Conservation (phyloP, 352 stramenopile genomes). For the Pythium oligandrum region DNA sequence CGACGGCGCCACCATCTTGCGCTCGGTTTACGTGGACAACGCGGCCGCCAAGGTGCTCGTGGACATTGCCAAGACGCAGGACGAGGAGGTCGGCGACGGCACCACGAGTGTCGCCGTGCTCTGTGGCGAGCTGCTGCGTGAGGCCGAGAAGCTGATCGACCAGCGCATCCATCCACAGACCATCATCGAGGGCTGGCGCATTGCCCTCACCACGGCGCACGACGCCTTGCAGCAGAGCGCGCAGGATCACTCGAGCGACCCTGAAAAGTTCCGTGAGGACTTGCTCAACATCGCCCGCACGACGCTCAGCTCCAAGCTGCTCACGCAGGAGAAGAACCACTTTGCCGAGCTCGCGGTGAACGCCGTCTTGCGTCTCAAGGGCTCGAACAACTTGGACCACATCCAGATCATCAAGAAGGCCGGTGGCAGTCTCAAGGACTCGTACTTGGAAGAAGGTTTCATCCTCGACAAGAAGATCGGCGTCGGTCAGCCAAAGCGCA, state of each 20-base stretch:
- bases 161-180: slow-evolving; percentile 98
- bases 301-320: slow-evolving; percentile 98
- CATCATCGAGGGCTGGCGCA: slow-evolving; percentile 97
- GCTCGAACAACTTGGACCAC: slow-evolving; percentile 95
- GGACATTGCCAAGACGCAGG: slow-evolving; percentile 98
- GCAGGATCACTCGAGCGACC: slow-evolving; percentile 76
- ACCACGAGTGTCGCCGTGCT: slow-evolving; percentile 96
- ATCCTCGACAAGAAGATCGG: slow-evolving; percentile 97
- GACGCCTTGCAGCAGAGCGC: slow-evolving; percentile 86
- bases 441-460: slow-evolving; percentile 98
- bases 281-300: slow-evolving; percentile 97
- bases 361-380: slow-evolving; percentile 95
- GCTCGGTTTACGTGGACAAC: slow-evolving; percentile 97
- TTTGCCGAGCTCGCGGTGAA: slow-evolving; percentile 96
- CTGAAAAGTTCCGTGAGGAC: slow-evolving; percentile 90
- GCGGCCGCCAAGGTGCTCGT: slow-evolving; percentile 98
- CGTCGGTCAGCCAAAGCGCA: slow-evolving; percentile 92
- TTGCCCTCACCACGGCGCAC: slow-evolving; percentile 89
- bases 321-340: slow-evolving; percentile 98
- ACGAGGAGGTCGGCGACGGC: slow-evolving; percentile 98
- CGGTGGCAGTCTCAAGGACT: slow-evolving; percentile 94
- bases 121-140: slow-evolving; percentile 95
- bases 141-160: slow-evolving; percentile 96
- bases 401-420: slow-evolving; percentile 99
- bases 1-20: slow-evolving; percentile 98